These are phyloP conservation scores for Postia placenta DNA, from an alignment of 768 basidiomycete genomes.

Conservation along the genomic window DNA sequence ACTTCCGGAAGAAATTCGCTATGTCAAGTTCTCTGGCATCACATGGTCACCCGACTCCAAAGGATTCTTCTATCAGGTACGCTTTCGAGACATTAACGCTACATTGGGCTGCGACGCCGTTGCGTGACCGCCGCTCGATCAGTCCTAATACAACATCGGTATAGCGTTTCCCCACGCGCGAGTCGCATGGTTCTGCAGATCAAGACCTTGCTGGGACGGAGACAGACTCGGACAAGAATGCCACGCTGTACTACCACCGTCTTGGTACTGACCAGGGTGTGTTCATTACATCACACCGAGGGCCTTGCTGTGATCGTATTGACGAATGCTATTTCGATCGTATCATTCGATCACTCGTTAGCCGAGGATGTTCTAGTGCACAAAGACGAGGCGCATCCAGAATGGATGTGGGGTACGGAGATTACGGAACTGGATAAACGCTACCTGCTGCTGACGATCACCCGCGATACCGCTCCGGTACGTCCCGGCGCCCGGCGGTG, in stretches of 20 bases:
- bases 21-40: slow-evolving; percentile 71
- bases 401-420: slow-evolving; percentile 55
- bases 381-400: slow-evolving; percentile 56
- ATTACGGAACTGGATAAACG: slow-evolving; percentile 58
- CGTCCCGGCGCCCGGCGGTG: slow-evolving; percentile 10
- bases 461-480: slow-evolving; percentile 61
- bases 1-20: slow-evolving; percentile 61
- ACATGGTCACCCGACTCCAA: slow-evolving; percentile 74
- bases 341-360: slow-evolving; percentile 19
- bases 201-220: slow-evolving; percentile 53
- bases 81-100: slow-evolving; percentile 6
- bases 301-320: neutral
- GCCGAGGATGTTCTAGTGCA: slow-evolving; percentile 66
- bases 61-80: slow-evolving; percentile 79
- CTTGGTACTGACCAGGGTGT: slow-evolving; percentile 66
- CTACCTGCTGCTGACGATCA: slow-evolving; percentile 50
- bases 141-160: neutral
- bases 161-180: slow-evolving; percentile 52
- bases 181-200: slow-evolving; percentile 36
- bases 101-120: too few relatives aligned
- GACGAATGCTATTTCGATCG: neutral
- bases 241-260: slow-evolving; percentile 72
- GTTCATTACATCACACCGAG: slow-evolving; percentile 12
- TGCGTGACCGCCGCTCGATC: neutral
- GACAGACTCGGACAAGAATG: slow-evolving; percentile 57